phyloP scores from a whole-genome alignment of 495 filamentous ascomycete genomes.

The Annulohypoxylon moriforme region DNA sequence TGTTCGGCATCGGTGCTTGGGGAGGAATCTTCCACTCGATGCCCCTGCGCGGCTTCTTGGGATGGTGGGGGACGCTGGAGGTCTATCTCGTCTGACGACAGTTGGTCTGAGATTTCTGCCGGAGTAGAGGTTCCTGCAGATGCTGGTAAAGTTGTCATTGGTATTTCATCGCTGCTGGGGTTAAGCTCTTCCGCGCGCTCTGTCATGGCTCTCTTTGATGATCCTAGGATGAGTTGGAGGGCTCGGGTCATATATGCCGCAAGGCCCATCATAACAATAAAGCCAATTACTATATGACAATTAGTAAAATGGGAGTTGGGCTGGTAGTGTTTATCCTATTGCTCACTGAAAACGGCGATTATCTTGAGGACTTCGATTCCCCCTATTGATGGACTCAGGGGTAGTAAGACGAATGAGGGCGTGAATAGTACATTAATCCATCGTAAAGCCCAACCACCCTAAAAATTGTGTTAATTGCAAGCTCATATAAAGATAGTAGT shows the following conservation, averaged over 20 bases:
- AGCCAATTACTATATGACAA: constrained; percentile 58
- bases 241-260: constrained; percentile 63
- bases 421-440: constrained; percentile 68
- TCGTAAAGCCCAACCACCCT: constrained; percentile 65
- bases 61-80: constrained; percentile 27
- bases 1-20: constrained; percentile 2
- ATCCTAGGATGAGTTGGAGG: constrained; percentile 61
- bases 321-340: not conserved
- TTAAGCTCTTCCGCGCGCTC: constrained; percentile 63
- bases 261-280: constrained; percentile 56
- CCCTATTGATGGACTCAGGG: constrained; percentile 62
- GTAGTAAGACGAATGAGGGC: constrained; percentile 65
- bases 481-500: not conserved
- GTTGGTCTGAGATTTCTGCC: constrained; percentile 18
- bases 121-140: constrained; percentile 8
- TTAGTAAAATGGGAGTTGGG: not conserved
- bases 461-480: constrained; percentile 1
- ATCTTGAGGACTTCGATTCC: constrained; percentile 65
- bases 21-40: constrained; percentile 1
- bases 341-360: constrained; percentile 63
- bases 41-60: constrained; percentile 21
- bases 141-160: constrained; percentile 42
- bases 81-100: constrained; percentile 29
- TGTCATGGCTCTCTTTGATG: constrained; percentile 59
- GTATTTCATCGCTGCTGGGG: constrained; percentile 54